Evolutionary conservation across 176 grass and related monocot genomes (phyloP).

Genomic region (Oryza meridionalis): DNA sequence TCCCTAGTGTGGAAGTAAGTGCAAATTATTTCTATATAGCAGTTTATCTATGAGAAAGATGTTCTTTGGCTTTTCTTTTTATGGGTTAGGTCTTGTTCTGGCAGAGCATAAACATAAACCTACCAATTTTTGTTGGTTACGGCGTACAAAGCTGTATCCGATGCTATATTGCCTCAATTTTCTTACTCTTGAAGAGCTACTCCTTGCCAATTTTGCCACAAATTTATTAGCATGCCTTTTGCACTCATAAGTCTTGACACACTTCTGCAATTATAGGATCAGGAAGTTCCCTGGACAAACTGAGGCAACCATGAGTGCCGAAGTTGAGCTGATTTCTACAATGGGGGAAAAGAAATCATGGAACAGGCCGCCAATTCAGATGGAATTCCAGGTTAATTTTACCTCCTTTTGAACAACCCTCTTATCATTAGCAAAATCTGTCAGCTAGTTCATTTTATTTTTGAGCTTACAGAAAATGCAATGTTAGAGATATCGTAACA

Average conservation of each 20-base stretch:
- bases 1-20: slow-evolving; percentile 99
- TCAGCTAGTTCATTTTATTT: not conserved
- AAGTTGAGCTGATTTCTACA: slow-evolving; percentile 97
- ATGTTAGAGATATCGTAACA: slow-evolving; percentile 3
- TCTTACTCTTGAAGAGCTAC: slow-evolving; percentile 3
- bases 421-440: not conserved
- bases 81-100: not conserved
- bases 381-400: slow-evolving; percentile 93
- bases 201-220: slow-evolving; percentile 4
- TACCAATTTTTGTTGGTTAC: not conserved
- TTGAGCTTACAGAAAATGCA: slow-evolving; percentile 12
- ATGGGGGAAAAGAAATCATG: slow-evolving; percentile 98
- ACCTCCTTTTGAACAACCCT: slow-evolving; percentile 1
- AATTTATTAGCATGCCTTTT: slow-evolving; percentile 10
- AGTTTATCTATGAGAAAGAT: not conserved
- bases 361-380: slow-evolving; percentile 95
- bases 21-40: slow-evolving; percentile 15
- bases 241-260: slow-evolving; percentile 29
- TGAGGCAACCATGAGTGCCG: slow-evolving; percentile 97
- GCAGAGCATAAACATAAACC: not conserved
- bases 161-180: not conserved
- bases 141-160: not conserved
- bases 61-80: not conserved
- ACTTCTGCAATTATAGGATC: slow-evolving; percentile 70
- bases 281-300: slow-evolving; percentile 99